Percentiles rank a stretch among this genome's conserved stretches.
Conservation (phyloP, 2,329 filamentous ascomycete genomes). For the Zasmidium cellare region DNA sequence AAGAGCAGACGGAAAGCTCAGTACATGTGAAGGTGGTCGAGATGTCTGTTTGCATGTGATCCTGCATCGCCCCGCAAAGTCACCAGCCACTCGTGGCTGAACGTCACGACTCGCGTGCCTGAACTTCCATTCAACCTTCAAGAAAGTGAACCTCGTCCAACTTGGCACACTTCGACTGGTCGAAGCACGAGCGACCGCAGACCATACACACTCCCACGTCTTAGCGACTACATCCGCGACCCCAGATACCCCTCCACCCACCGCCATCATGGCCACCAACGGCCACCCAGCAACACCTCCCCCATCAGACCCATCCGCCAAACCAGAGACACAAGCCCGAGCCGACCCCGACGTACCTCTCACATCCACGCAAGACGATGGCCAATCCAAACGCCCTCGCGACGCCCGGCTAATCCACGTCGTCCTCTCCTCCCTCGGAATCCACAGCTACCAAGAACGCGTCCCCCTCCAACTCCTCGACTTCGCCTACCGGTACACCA, state of each 20-base stretch:
- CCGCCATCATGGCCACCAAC: conserved; percentile 26
- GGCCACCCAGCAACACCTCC: conserved; percentile 33
- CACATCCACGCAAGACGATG: conserved; percentile 36
- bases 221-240: not conserved
- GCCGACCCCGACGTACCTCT: conserved; percentile 30
- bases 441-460: conserved; percentile 76
- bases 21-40: not conserved
- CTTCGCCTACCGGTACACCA: conserved; percentile 82
- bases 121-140: not conserved
- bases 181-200: too few relatives aligned
- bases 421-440: conserved; percentile 74
- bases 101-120: not conserved
- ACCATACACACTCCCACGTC: not conserved
- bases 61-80: not conserved
- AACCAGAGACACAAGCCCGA: conserved; percentile 14
- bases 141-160: not conserved
- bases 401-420: conserved; percentile 79
- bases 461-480: conserved; percentile 81
- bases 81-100: conserved; percentile 1
- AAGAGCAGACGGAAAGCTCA: not conserved
- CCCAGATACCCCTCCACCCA: not conserved
- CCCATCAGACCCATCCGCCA: conserved; percentile 26
- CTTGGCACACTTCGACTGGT: too few relatives aligned
- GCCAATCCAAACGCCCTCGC: conserved; percentile 61
- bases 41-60: not conserved